These are phyloP conservation scores for Gymnopilus junonius DNA, from an alignment of 768 basidiomycete species.

Conservation along the genomic window DNA sequence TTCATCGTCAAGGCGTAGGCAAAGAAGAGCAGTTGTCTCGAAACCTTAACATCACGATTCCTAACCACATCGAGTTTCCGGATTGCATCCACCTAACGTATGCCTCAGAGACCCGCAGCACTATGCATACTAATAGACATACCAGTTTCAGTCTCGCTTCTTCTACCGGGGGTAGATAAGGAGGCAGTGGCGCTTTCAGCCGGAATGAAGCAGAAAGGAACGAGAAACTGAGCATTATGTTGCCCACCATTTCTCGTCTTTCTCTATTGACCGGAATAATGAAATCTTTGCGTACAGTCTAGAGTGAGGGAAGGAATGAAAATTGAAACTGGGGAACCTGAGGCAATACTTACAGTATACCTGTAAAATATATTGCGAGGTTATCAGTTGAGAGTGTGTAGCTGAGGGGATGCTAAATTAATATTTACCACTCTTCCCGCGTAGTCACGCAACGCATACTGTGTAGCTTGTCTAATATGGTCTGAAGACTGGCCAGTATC, in stretches of 20 bases:
- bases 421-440: constrained; percentile 84
- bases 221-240: constrained; percentile 90
- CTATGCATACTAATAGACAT: constrained; percentile 22
- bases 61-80: constrained; percentile 87
- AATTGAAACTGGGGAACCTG: neutral
- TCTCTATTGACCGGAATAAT: constrained; percentile 90
- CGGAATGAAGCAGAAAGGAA: constrained; percentile 79
- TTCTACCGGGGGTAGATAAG: constrained; percentile 94
- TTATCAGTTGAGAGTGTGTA: constrained; percentile 1
- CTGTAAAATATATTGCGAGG: constrained; percentile 35
- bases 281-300: constrained; percentile 87
- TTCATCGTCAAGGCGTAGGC: constrained; percentile 95
- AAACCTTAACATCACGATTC: constrained; percentile 78
- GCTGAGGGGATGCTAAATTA: constrained; percentile 4
- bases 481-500: constrained; percentile 81
- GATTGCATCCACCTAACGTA: constrained; percentile 75
- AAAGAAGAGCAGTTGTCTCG: constrained; percentile 88
- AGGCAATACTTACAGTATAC: constrained; percentile 63
- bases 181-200: constrained; percentile 91
- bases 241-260: constrained; percentile 93
- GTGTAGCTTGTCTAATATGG: constrained; percentile 87
- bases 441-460: constrained; percentile 98
- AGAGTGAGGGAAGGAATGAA: constrained; percentile 1
- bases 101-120: constrained; percentile 1
- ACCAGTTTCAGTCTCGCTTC: constrained; percentile 81